Conservation (phyloP, 148 eudicot species). For the Heliamphora exappendiculata region DNA sequence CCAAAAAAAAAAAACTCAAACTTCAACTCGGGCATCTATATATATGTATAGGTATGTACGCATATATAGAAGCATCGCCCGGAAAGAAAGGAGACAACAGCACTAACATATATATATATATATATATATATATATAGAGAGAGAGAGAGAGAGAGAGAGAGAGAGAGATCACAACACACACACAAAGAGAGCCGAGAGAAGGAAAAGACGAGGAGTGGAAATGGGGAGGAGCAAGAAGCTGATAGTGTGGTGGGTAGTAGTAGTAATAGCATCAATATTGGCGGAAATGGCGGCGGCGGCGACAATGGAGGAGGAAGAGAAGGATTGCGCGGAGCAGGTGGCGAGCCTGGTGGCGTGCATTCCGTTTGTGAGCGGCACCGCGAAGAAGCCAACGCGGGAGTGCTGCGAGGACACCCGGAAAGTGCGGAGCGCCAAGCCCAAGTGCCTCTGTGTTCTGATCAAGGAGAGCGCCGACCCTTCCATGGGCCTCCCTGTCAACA, state of each 20-base stretch:
- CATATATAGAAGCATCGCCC: too few species aligned
- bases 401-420: slow-evolving; percentile 30
- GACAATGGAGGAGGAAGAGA: slow-evolving; percentile 29
- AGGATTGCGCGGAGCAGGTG: slow-evolving; percentile 36
- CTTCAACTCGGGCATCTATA: too few species aligned
- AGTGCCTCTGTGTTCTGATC: slow-evolving; percentile 38
- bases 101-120: too few species aligned
- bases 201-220: too few species aligned
- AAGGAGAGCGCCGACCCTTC: slow-evolving; percentile 39
- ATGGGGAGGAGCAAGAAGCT: slow-evolving; percentile 20
- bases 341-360: slow-evolving; percentile 33
- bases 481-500: slow-evolving; percentile 35
- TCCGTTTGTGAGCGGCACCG: slow-evolving; percentile 35
- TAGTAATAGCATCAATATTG: slow-evolving; percentile 9
- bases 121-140: too few species aligned
- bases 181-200: too few species aligned
- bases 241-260: not conserved
- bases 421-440: slow-evolving; percentile 30
- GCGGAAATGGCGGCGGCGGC: slow-evolving; percentile 10
- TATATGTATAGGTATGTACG: too few species aligned
- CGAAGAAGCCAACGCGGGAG: slow-evolving; percentile 29
- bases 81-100: too few species aligned
- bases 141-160: too few species aligned
- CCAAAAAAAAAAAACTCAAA: too few species aligned
- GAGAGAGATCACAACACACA: too few species aligned